These are phyloP conservation scores for Globisporangium canariense DNA, from an alignment of 352 stramenopile genomes.

Conservation along the genomic window DNA sequence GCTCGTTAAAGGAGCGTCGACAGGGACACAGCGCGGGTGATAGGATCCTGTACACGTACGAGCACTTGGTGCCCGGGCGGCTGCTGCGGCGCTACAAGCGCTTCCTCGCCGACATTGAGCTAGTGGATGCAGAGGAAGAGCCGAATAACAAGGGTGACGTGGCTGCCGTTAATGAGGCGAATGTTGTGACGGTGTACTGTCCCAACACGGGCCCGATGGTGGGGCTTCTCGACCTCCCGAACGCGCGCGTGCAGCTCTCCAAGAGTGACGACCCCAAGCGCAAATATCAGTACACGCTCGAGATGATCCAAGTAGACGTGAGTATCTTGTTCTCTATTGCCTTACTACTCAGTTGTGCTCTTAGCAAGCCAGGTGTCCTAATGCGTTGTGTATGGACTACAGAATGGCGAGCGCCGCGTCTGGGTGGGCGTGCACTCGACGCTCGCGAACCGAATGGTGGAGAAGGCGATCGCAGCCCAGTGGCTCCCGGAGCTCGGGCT, in stretches of 20 bases:
- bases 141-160: not conserved
- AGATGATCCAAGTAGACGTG: constrained; percentile 84
- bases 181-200: constrained; percentile 72
- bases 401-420: constrained; percentile 66
- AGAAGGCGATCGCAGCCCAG: constrained; percentile 50
- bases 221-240: constrained; percentile 61
- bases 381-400: not conserved
- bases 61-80: constrained; percentile 44
- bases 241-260: constrained; percentile 69
- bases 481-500: constrained; percentile 63
- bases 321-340: constrained; percentile 7
- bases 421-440: constrained; percentile 82
- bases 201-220: constrained; percentile 85
- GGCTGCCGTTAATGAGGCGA: constrained; percentile 6
- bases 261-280: constrained; percentile 72
- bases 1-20: constrained; percentile 25
- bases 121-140: constrained; percentile 18
- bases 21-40: not conserved
- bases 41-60: constrained; percentile 49
- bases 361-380: not conserved
- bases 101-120: constrained; percentile 77
- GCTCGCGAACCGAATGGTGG: constrained; percentile 78
- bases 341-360: not conserved
- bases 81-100: constrained; percentile 79
- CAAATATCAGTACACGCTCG: constrained; percentile 82